These are phyloP conservation scores for Skeletonema menzelii DNA, from an alignment of 108 stramenopile genomes.

Conservation along the genomic window DNA sequence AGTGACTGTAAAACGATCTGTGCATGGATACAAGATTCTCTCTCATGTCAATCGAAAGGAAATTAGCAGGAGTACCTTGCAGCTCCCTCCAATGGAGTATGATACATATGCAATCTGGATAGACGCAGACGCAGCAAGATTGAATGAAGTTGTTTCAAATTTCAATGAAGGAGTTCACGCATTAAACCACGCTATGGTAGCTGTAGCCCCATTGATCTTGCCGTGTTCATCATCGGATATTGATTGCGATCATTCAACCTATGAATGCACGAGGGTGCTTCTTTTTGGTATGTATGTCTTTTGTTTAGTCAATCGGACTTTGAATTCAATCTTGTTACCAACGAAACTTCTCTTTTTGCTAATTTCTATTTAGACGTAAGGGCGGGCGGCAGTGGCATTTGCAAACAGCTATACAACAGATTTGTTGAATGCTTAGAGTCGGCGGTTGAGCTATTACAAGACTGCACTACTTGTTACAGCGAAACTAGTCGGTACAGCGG, in stretches of 20 bases:
- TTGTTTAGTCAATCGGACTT: neutral
- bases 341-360: neutral
- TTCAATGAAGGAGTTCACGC: conserved; percentile 91
- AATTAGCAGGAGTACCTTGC: conserved; percentile 72
- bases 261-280: conserved; percentile 63
- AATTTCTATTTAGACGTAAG: conserved; percentile 47
- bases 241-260: conserved; percentile 70
- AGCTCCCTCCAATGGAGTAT: conserved; percentile 91
- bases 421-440: conserved; percentile 55
- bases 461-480: conserved; percentile 56
- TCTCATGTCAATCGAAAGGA: conserved; percentile 72
- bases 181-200: conserved; percentile 87
- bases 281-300: conserved; percentile 45
- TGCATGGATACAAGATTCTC: conserved; percentile 84
- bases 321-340: neutral
- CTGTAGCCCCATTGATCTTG: conserved; percentile 90
- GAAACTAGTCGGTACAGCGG: conserved; percentile 58
- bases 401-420: conserved; percentile 59
- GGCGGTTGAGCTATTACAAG: conserved; percentile 68
- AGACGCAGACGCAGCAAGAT: conserved; percentile 72
- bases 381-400: conserved; percentile 77
- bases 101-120: conserved; percentile 92
- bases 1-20: conserved; percentile 73
- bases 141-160: conserved; percentile 42
- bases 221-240: conserved; percentile 78